phyloP scores from a whole-genome alignment of 805 yeast species.

The Pichia nakasei region DNA sequence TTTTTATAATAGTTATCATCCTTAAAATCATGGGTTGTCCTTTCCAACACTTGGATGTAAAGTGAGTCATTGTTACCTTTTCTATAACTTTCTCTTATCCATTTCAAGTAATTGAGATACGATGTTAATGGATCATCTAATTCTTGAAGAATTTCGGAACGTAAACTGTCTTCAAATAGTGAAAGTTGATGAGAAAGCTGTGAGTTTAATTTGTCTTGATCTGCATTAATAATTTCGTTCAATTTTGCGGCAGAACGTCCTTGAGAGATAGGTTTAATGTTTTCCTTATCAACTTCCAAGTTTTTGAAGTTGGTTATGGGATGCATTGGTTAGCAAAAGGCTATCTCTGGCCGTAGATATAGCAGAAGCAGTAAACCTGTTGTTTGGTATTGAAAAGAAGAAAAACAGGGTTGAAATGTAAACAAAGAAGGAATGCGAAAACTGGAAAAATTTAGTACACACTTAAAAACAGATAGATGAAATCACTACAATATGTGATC shows the following conservation, averaged over 20 bases:
- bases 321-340: not conserved
- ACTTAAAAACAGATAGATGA: no score
- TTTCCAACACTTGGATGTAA: conserved; percentile 53
- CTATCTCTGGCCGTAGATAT: no score
- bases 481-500: no score
- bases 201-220: conserved; percentile 12
- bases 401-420: not conserved
- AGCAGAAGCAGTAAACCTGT: no score
- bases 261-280: conserved; percentile 52
- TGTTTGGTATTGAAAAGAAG: no score
- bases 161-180: conserved; percentile 41
- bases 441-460: no score
- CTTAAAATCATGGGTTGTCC: conserved; percentile 61
- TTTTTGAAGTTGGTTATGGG: conserved; percentile 18
- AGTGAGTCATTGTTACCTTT: conserved; percentile 60
- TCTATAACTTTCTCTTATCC: conserved; percentile 59
- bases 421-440: no score
- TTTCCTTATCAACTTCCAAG: conserved; percentile 65
- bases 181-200: conserved; percentile 28
- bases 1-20: conserved; percentile 62
- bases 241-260: conserved; percentile 65
- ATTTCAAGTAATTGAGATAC: conserved; percentile 63
- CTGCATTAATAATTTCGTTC: conserved; percentile 32
- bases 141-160: conserved; percentile 37
- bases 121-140: conserved; percentile 79